Evolutionary conservation across 306 rosid genomes (phyloP), one percentile per base, ranked within the genome.

Genomic region (Styphnolobium japonicum): DNA sequence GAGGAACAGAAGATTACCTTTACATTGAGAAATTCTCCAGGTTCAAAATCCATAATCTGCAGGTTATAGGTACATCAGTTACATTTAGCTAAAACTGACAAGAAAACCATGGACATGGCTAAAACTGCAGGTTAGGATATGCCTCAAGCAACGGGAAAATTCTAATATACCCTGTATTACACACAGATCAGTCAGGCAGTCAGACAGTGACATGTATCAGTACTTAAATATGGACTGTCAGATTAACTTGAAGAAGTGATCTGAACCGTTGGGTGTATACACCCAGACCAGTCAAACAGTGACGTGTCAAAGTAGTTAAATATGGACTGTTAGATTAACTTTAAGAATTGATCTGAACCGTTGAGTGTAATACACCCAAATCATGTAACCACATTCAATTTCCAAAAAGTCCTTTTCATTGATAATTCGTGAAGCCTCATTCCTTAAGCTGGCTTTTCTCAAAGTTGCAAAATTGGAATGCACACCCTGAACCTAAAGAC

Each of bases 391-490:
- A 96, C 61, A 84, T 96, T 96, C 79, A 98, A 98, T 82, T 93
- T 96, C 99, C 99, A 96, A 78, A 96, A 93, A 78, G 99, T 97
- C 99, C 70, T 96, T 98, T 87, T 96, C 98, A 18, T 86, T 81
- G 56, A 89, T 82, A 82, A 96, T 93, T 56, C 99, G 80, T 4
- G 99, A 90, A 51, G 99, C 99, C 90, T 96, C 98, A 15, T 73
- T 88, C 99, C 99, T 91, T 80, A 96, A 86, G 76, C 98, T 90
- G 9, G 92, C 81, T 53, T 91, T 93, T 55, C 84, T 86, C 89
- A 96, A 72, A 19, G 97, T 85, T 21, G 93, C 96, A 49, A 86
- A 87, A 76, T 91, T 93, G 16, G 99, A 88, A 82, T 96, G 98
- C 99, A 93, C 93, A 25, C 99, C 99, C 84, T 96, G 99, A 83